A percentile compares a stretch with the other conserved stretches of the same genome.
Evolutionary conservation across 768 basidiomycete genomes (phyloP).

Genomic region (Xerocomus potaroensis): DNA sequence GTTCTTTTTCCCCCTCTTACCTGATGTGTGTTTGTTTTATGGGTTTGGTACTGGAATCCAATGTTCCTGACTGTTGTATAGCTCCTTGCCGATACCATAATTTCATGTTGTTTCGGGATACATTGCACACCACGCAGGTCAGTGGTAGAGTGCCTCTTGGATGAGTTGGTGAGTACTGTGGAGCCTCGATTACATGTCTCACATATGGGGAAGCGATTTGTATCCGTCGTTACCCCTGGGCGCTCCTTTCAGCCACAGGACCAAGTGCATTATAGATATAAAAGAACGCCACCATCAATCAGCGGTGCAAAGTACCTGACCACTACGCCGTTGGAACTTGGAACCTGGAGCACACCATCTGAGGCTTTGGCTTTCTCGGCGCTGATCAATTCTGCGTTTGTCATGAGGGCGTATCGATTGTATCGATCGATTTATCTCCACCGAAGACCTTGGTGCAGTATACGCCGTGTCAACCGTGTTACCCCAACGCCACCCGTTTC

Average conservation of each 20-base stretch:
- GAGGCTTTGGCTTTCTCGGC: not conserved
- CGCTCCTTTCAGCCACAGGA: not conserved
- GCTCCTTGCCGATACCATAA: not conserved
- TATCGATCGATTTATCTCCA: too few relatives aligned
- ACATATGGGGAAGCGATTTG: too few relatives aligned
- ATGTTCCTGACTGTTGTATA: not conserved
- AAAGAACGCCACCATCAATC: not conserved
- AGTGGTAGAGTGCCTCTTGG: too few relatives aligned
- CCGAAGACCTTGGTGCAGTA: too few relatives aligned
- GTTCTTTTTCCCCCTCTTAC: slow-evolving; percentile 14
- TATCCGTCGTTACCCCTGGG: not conserved
- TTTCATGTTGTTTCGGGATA: not conserved
- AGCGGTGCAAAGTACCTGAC: not conserved
- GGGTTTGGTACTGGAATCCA: slow-evolving; percentile 1
- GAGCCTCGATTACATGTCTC: too few relatives aligned
- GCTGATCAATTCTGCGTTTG: too few relatives aligned
- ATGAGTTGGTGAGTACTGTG: too few relatives aligned
- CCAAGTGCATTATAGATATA: not conserved
- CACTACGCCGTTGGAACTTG: not conserved
- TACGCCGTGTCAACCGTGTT: too few relatives aligned
- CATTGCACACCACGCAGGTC: too few relatives aligned
- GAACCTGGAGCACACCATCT: too few relatives aligned
- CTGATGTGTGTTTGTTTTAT: not conserved
- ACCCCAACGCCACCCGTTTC: too few relatives aligned
- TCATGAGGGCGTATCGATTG: too few relatives aligned